Conservation (phyloP, 169 alveolate species). For the Cryptosporidium meleagridis region DNA sequence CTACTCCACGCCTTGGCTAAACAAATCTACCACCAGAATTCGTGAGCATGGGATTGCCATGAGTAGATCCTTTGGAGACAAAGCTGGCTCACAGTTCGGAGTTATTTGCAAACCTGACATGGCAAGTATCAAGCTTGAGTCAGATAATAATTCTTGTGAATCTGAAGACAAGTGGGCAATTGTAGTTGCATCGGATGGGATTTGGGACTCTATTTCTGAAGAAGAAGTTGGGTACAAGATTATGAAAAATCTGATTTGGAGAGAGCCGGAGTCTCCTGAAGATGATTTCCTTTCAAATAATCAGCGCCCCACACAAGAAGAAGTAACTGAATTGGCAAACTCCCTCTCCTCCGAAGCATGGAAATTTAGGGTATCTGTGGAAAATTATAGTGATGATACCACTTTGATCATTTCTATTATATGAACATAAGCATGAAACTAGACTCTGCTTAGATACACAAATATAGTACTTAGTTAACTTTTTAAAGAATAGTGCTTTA, state of each 20-base stretch:
- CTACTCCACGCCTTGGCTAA: constrained; percentile 69
- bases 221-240: constrained; percentile 70
- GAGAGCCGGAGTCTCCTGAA: not conserved
- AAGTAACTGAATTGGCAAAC: constrained; percentile 11
- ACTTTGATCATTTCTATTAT: constrained; percentile 44
- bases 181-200: constrained; percentile 70
- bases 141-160: not conserved
- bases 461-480: not conserved
- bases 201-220: constrained; percentile 70
- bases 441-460: not conserved
- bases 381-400: constrained; percentile 67
- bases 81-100: constrained; percentile 87
- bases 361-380: constrained; percentile 67
- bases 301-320: constrained; percentile 33
- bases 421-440: not conserved
- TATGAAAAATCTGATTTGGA: constrained; percentile 42
- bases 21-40: constrained; percentile 55
- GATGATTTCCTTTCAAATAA: not conserved
- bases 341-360: constrained; percentile 36
- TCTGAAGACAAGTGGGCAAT: constrained; percentile 35
- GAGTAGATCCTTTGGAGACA: constrained; percentile 91
- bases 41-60: constrained; percentile 89
- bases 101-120: constrained; percentile 83
- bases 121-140: constrained; percentile 77
- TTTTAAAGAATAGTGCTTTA: constrained; percentile 13